Evolutionary conservation across 495 filamentous ascomycete genomes (phyloP).

Genomic region (Penicillium robsamsonii): DNA sequence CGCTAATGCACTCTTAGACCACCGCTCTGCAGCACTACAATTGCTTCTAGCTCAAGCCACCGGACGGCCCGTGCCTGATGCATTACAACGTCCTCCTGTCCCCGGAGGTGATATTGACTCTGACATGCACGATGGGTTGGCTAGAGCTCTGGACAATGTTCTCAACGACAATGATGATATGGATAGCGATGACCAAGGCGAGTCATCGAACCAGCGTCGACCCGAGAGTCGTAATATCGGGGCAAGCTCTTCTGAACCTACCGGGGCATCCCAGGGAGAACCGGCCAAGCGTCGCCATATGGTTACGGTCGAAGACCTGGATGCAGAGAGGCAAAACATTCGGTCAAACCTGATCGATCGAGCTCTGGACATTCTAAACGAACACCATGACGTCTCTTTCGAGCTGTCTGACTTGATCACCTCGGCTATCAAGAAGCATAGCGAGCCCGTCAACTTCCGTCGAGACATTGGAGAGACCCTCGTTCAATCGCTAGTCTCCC

Average conservation of each 20-base stretch:
- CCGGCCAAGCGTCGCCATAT: slow-evolving; percentile 34
- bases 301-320: slow-evolving; percentile 77
- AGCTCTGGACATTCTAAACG: slow-evolving; percentile 83
- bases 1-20: slow-evolving; percentile 27
- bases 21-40: slow-evolving; percentile 35
- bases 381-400: slow-evolving; percentile 85
- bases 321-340: slow-evolving; percentile 69
- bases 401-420: slow-evolving; percentile 85
- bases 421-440: slow-evolving; percentile 67
- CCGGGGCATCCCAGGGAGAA: slow-evolving; percentile 18
- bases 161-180: slow-evolving; percentile 33
- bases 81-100: slow-evolving; percentile 20
- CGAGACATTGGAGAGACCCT: slow-evolving; percentile 79
- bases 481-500: slow-evolving; percentile 82
- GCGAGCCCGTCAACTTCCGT: slow-evolving; percentile 59
- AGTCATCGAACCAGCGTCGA: slow-evolving; percentile 18
- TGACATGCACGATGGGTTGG: slow-evolving; percentile 34
- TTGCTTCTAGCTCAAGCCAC: slow-evolving; percentile 41
- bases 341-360: slow-evolving; percentile 80
- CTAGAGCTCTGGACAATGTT: slow-evolving; percentile 38
- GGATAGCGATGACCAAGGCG: slow-evolving; percentile 28
- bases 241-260: slow-evolving; percentile 23
- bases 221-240: slow-evolving; percentile 16
- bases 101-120: slow-evolving; percentile 25
- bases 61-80: slow-evolving; percentile 25